Base-by-base conservation (phyloP, 768 basidiomycete species). In the Tylopilus balloui region DNA sequence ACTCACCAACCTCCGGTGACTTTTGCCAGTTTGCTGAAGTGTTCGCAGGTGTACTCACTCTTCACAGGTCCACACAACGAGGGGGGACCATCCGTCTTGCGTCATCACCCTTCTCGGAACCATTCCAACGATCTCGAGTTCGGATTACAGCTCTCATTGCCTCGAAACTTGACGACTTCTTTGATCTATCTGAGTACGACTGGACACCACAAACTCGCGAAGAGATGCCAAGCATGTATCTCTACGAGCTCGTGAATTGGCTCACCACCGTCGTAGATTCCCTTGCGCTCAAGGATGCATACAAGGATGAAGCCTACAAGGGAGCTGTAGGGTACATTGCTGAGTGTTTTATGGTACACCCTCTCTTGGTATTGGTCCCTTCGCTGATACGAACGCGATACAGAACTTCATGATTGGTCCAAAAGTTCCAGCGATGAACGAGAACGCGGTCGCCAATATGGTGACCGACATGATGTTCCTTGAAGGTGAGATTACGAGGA, bases 181-280 rank as follows among this genome's bases (percentile, higher is more conserved):
- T 96, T 65, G 96, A 92, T 51, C 75, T 95, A 36, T 87, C 94
- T 4, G 91, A 95, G 69, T 97, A 97, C 65, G 84, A 94, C 59
- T 98, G 93, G 93, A 87, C 85, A 29, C 88, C 92, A 9, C 71
- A 74, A 28, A 65, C 72, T 11, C 79, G 81, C 28, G 86, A 89
- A 63, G 75, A 78, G 50, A 81, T 81, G 29, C 92, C 94, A 37
- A 94, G 91, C 78, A 86, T 87, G 79, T 97, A 97, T 68, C 76
- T 98, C 3, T 87, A 92, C 64, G 95, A 97, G 66, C 80, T 98
- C 60, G 81, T 95, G 65, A 93, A 92, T 65, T 99, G 94, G 88
- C 77, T 98, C 45, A 94, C 87, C 32, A 96, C 94, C 2, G 89
- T 96, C 47, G 92, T 99, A 41, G 96, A 98, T 66, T 91, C 82